Conservation (phyloP, 2,329 filamentous ascomycete species). For the Pseudogymnoascus sp. region DNA sequence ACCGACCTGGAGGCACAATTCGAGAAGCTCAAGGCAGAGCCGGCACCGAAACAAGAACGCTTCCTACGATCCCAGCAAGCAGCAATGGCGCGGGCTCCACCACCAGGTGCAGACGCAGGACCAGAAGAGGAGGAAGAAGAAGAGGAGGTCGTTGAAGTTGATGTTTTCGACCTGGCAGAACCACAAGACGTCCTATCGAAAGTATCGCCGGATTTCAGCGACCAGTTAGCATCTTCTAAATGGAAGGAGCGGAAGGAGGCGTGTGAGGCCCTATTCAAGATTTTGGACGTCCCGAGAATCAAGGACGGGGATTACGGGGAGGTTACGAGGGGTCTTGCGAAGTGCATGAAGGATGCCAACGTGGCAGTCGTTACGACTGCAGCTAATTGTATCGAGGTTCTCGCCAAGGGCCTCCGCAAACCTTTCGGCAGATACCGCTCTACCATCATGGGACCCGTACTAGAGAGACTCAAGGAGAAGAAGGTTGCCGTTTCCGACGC, state of each 20-base stretch:
- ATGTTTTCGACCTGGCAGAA: slow-evolving; percentile 73
- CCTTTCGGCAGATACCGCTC: slow-evolving; percentile 73
- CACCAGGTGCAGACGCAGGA: slow-evolving; percentile 46
- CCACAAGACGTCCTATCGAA: slow-evolving; percentile 80
- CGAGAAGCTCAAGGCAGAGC: slow-evolving; percentile 83
- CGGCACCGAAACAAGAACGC: slow-evolving; percentile 80
- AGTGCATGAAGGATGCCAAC: slow-evolving; percentile 98
- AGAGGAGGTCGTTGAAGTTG: slow-evolving; percentile 60
- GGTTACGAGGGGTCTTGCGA: slow-evolving; percentile 73
- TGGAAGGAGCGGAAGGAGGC: slow-evolving; percentile 98
- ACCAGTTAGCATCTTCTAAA: slow-evolving; percentile 80
- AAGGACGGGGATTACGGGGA: slow-evolving; percentile 87
- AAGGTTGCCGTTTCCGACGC: slow-evolving; percentile 84
- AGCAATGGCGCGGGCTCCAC: slow-evolving; percentile 62
- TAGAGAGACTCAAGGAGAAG: slow-evolving; percentile 97
- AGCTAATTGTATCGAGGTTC: slow-evolving; percentile 80
- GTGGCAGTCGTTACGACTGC: slow-evolving; percentile 89
- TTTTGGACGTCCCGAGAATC: slow-evolving; percentile 78
- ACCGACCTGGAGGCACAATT: slow-evolving; percentile 89
- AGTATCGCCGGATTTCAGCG: slow-evolving; percentile 71
- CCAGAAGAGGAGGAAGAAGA: slow-evolving; percentile 51
- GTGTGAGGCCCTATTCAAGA: slow-evolving; percentile 68
- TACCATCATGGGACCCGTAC: slow-evolving; percentile 75
- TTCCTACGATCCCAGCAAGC: slow-evolving; percentile 84
- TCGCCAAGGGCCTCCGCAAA: slow-evolving; percentile 77